Base-by-base conservation (phyloP, 352 stramenopile species). In the Phytophthora constricta region DNA sequence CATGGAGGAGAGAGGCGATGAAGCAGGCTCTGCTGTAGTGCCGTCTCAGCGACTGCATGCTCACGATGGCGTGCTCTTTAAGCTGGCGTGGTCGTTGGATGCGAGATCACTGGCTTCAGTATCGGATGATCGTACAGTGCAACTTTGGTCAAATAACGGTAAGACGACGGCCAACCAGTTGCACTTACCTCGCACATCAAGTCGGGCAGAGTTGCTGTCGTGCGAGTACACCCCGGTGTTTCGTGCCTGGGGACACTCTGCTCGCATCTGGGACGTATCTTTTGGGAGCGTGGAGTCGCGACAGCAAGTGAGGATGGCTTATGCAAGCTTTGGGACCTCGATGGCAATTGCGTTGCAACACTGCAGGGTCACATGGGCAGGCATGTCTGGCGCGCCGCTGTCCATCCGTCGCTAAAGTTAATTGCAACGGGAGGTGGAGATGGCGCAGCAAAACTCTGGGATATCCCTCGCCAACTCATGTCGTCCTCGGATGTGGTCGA, bases 51-150 rank as follows among this genome's bases (percentile, higher is more conserved):
- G 82, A 1, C 72, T 96, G 20, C 86, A 95, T 67, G 79, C 76
- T 33, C 88, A 96, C 63, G 83, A 94, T 69, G 89, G 89, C 17
- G 89, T 95, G 25, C 79, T 96, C 37, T 96, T 96, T 57, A 92
- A 94, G 60, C 58, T 96, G 10, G 58, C 76, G 39, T 96, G 89
- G 89, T 95, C 87, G 1, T 70, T 41, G 5, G 80, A 93, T 49
- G 87, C 83, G 11, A 64, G 65, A 13, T 80, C 79, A 42, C 74
- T 96, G 26, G 84, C 79, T n/a, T 95, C 89, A 10, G 87, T 95
- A 8, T 96, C 89, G 26, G 89, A 96, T 50, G 89, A 96, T 56
- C 84, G 89, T 7, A 93, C 89, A 1, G 74, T 96, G 3, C 87
- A 95, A 60, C 74, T 96, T 34, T 96, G 89, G 87, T 89, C 82